A percentile compares a stretch with the other conserved stretches of the same genome.
Conservation (phyloP, 768 basidiomycete species). For the Gymnopilus junonius region DNA sequence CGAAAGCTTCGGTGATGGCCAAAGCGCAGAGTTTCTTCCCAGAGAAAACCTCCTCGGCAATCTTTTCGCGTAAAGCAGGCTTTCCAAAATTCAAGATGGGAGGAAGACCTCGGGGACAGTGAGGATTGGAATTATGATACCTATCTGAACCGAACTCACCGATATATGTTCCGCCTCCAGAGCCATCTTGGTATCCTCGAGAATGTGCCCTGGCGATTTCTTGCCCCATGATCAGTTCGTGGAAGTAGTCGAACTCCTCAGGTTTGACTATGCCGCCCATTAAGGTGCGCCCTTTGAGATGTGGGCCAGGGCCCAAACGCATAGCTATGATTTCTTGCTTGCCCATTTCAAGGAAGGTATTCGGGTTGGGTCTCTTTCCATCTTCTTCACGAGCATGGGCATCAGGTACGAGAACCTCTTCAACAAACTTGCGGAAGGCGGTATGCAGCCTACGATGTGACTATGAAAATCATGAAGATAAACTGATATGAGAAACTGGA, state of each 20-base stretch:
- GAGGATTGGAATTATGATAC: neutral
- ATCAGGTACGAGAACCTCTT: conserved; percentile 65
- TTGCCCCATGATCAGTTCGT: conserved; percentile 74
- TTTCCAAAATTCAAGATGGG: conserved; percentile 82
- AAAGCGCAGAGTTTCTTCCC: conserved; percentile 77
- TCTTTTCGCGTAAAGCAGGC: conserved; percentile 61
- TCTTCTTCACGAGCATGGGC: conserved; percentile 71
- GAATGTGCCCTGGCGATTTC: conserved; percentile 74
- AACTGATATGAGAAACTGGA: conserved; percentile 22
- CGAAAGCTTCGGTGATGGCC: conserved; percentile 88
- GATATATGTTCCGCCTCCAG: conserved; percentile 50
- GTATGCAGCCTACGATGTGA: conserved; percentile 59
- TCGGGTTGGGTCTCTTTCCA: conserved; percentile 75
- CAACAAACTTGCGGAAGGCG: conserved; percentile 69
- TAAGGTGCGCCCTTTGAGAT: conserved; percentile 75
- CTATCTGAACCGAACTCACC: conserved; percentile 1
- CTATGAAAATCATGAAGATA: conserved; percentile 32
- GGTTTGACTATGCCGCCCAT: conserved; percentile 78
- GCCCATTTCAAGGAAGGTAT: conserved; percentile 74
- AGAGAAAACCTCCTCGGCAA: conserved; percentile 58
- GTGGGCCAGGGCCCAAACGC: conserved; percentile 87
- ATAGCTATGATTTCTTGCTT: conserved; percentile 55
- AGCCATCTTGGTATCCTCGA: conserved; percentile 79
- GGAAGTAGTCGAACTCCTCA: conserved; percentile 83
- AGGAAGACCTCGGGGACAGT: conserved; percentile 52